phyloP scores from a whole-genome alignment of 2,329 filamentous ascomycete species.

The Fusarium hainanense region DNA sequence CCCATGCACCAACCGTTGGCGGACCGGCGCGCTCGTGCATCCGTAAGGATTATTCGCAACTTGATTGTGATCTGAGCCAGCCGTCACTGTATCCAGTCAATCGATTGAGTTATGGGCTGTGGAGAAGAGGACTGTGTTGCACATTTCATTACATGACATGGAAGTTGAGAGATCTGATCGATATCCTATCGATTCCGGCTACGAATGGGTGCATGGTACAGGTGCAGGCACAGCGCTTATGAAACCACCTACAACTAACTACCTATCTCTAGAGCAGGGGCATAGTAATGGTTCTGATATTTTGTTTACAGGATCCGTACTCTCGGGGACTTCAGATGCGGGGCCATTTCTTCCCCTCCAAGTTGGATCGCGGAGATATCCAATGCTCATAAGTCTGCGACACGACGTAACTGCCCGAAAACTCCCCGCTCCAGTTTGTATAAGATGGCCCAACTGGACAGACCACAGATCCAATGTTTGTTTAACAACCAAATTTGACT shows the following conservation, averaged over 20 bases:
- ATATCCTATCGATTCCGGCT: neutral
- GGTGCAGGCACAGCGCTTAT: neutral
- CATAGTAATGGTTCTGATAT: neutral
- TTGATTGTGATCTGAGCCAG: conserved; percentile 42
- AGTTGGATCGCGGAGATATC: conserved; percentile 28
- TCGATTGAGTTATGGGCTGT: conserved; percentile 39
- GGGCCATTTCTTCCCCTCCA: conserved; percentile 21
- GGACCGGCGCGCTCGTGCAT: conserved; percentile 53
- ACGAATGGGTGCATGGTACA: neutral
- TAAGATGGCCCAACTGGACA: conserved; percentile 19
- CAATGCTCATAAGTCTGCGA: conserved; percentile 21
- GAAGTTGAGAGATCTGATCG: neutral
- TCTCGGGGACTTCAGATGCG: conserved; percentile 6
- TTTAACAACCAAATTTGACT: conserved; percentile 10
- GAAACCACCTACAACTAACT: too few relatives aligned
- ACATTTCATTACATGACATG: neutral
- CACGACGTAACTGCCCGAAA: conserved; percentile 45
- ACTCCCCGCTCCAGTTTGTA: conserved; percentile 47
- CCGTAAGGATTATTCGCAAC: conserved; percentile 47
- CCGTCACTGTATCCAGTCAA: conserved; percentile 18
- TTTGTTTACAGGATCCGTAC: neutral
- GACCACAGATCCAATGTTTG: conserved; percentile 2
- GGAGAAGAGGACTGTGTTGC: conserved; percentile 45
- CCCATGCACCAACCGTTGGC: conserved; percentile 37
- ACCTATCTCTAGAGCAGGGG: neutral